Conservation (phyloP, 345 rosid genomes). For the Gossypium raimondii region DNA sequence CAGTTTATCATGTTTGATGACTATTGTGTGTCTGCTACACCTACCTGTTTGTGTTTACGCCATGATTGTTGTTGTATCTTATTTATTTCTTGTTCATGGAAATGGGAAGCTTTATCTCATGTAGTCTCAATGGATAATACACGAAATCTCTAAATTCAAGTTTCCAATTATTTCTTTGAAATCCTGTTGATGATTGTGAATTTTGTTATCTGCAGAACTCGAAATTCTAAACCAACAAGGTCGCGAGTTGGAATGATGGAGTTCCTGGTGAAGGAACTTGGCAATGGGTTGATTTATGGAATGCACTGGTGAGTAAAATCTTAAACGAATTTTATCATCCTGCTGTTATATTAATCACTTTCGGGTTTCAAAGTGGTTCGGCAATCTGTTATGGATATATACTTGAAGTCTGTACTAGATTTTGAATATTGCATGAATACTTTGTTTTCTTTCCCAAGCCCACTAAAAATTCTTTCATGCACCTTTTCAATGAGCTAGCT, state of each 20-base stretch:
- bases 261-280: slow-evolving; percentile 74
- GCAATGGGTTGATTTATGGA: slow-evolving; percentile 92
- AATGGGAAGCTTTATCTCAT: not conserved
- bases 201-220: slow-evolving; percentile 32
- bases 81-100: not conserved
- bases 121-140: not conserved
- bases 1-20: not conserved
- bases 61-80: not conserved
- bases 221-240: slow-evolving; percentile 39
- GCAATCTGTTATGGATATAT: not conserved
- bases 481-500: slow-evolving; percentile 58
- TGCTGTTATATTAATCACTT: not conserved
- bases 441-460: not conserved
- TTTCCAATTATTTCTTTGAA: not conserved
- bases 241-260: slow-evolving; percentile 66
- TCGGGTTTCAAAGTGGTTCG: not conserved
- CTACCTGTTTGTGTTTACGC: not conserved
- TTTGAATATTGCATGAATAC: slow-evolving; percentile 7
- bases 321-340: not conserved
- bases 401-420: not conserved
- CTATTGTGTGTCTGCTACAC: not conserved
- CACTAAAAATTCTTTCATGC: not conserved
- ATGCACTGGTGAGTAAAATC: slow-evolving; percentile 65
- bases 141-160: not conserved
- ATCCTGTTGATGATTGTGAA: not conserved